Percentiles rank a stretch among this genome's conserved stretches.
phyloP scores from a whole-genome alignment of 495 filamentous ascomycete genomes.

The Lepraria neglecta region DNA sequence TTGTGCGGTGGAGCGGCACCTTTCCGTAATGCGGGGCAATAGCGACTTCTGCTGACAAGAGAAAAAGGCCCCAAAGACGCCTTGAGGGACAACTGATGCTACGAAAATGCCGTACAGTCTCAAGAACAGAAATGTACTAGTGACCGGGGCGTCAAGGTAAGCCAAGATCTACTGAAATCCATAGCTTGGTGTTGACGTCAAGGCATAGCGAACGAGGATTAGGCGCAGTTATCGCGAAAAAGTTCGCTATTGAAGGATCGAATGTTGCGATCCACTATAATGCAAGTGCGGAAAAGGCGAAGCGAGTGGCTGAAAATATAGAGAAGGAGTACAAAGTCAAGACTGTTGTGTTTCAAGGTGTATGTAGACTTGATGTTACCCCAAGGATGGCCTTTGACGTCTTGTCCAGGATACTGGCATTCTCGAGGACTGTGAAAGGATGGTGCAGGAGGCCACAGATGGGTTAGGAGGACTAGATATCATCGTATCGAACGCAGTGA shows the following conservation, averaged over 20 bases:
- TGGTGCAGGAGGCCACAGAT: constrained; percentile 51
- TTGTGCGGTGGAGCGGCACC: neutral
- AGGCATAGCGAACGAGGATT: constrained; percentile 44
- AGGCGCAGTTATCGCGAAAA: constrained; percentile 54
- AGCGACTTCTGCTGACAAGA: no score
- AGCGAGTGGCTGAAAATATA: constrained; percentile 48
- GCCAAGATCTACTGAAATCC: constrained; percentile 6
- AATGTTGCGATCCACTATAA: constrained; percentile 69
- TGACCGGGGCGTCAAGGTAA: constrained; percentile 65
- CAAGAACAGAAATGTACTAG: constrained; percentile 55
- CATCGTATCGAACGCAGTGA: constrained; percentile 63
- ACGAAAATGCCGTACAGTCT: constrained; percentile 56
- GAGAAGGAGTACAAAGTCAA: constrained; percentile 49
- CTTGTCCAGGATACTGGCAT: constrained; percentile 49
- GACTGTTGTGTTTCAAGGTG: constrained; percentile 52
- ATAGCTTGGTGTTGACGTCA: neutral
- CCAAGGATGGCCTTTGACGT: neutral
- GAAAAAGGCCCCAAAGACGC: neutral
- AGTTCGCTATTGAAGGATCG: constrained; percentile 60
- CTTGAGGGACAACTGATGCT: neutral
- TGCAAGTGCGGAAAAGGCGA: constrained; percentile 47
- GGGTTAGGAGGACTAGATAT: constrained; percentile 63
- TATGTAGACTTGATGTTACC: constrained; percentile 33
- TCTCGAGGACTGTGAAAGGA: constrained; percentile 47
- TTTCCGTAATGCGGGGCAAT: constrained; percentile 3